Evolutionary conservation across 352 stramenopile species (phyloP).

Genomic region (Plasmopara halstedii): DNA sequence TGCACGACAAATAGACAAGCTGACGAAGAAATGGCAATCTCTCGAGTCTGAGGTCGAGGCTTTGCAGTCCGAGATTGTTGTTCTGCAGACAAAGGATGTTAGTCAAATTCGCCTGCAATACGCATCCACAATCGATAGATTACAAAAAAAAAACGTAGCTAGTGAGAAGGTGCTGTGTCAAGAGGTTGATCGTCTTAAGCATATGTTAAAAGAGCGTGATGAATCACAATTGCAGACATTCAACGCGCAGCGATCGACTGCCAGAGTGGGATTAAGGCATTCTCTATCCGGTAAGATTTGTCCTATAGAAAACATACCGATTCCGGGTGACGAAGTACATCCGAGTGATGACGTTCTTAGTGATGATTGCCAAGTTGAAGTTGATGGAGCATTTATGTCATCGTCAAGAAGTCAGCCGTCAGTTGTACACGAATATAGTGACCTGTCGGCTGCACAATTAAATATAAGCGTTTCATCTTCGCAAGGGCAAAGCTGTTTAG

Average conservation of each 20-base stretch:
- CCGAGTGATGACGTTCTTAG: slow-evolving; percentile 24
- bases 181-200: slow-evolving; percentile 48
- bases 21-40: slow-evolving; percentile 28
- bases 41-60: slow-evolving; percentile 45
- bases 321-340: slow-evolving; percentile 10
- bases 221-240: slow-evolving; percentile 5
- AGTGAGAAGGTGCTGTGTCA: slow-evolving; percentile 38
- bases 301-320: slow-evolving; percentile 14
- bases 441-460: slow-evolving; percentile 18
- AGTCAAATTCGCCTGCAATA: slow-evolving; percentile 41
- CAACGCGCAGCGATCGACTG: slow-evolving; percentile 13
- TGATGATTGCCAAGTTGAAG: slow-evolving; percentile 23
- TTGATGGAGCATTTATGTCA: slow-evolving; percentile 30
- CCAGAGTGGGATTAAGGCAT: neutral
- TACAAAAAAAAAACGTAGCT: slow-evolving; percentile 40
- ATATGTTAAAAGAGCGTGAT: slow-evolving; percentile 35
- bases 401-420: slow-evolving; percentile 57
- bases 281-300: slow-evolving; percentile 6
- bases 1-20: slow-evolving; percentile 41
- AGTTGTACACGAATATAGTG: slow-evolving; percentile 18
- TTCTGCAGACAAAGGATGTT: slow-evolving; percentile 60
- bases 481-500: slow-evolving; percentile 7
- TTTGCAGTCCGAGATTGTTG: slow-evolving; percentile 49
- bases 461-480: slow-evolving; percentile 18
- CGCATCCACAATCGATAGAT: slow-evolving; percentile 30